A percentile compares a stretch with the other conserved stretches of the same genome.
These are phyloP conservation scores for Saccharomyces paradoxus DNA, from an alignment of 805 yeast genomes.

Conservation along the genomic window DNA sequence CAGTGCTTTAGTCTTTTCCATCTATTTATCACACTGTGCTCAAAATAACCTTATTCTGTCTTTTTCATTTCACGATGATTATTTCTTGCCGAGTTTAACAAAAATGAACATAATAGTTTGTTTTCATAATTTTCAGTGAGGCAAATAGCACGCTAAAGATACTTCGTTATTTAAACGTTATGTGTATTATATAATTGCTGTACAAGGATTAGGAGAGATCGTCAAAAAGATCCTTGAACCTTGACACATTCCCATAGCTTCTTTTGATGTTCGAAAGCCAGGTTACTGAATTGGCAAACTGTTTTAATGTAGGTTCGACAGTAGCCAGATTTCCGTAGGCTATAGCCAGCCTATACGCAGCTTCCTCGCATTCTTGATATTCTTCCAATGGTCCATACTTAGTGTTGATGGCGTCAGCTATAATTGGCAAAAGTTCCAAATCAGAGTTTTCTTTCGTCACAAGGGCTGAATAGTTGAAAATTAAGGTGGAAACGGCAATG, in stretches of 20 bases:
- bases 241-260: slow-evolving; percentile 11
- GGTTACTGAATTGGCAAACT: slow-evolving; percentile 24
- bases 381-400: slow-evolving; percentile 26
- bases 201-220: slow-evolving; percentile 4
- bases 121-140: not conserved
- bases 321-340: slow-evolving; percentile 54
- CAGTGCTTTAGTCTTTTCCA: not conserved
- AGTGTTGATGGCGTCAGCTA: slow-evolving; percentile 25
- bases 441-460: slow-evolving; percentile 22
- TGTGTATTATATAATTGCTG: not conserved
- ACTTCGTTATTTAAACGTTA: not conserved
- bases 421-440: slow-evolving; percentile 23
- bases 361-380: slow-evolving; percentile 44
- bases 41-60: not conserved
- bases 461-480: slow-evolving; percentile 42
- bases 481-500: slow-evolving; percentile 41
- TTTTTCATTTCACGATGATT: not conserved
- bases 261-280: slow-evolving; percentile 23
- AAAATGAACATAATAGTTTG: not conserved
- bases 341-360: slow-evolving; percentile 55
- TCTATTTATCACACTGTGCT: not conserved
- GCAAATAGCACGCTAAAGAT: not conserved
- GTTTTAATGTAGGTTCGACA: slow-evolving; percentile 25
- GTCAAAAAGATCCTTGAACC: slow-evolving; percentile 20
- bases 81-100: not conserved